phyloP scores from a whole-genome alignment of 768 basidiomycete species.

The Neoboletus subvelutipes region DNA sequence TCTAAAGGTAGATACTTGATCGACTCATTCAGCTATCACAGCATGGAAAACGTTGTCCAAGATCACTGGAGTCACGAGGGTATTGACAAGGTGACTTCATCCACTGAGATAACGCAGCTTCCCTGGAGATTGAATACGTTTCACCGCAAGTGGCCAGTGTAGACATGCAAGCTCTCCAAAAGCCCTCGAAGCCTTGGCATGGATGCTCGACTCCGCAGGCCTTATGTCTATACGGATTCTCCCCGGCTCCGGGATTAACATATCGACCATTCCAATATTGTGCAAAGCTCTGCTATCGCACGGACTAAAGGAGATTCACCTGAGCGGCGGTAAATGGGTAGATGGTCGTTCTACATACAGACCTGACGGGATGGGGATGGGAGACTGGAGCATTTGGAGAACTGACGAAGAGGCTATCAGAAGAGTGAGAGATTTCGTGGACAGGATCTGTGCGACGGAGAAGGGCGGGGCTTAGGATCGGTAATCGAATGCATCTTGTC shows the following conservation, averaged over 20 bases:
- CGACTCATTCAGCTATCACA: conserved; percentile 9
- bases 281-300: conserved; percentile 51
- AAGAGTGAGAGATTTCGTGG: conserved; percentile 49
- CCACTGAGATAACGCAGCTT: background rate
- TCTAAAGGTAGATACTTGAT: background rate
- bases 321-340: conserved; percentile 70
- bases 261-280: conserved; percentile 48
- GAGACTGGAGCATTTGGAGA: conserved; percentile 70
- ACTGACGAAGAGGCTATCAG: conserved; percentile 54
- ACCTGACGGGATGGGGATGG: conserved; percentile 68
- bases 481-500: background rate
- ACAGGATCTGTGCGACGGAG: conserved; percentile 20
- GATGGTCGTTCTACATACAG: conserved; percentile 52
- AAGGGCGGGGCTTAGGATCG: background rate
- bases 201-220: conserved; percentile 35
- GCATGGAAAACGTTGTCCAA: conserved; percentile 44
- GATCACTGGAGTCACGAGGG: conserved; percentile 67
- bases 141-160: conserved; percentile 50
- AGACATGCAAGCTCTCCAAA: conserved; percentile 37
- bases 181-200: conserved; percentile 42
- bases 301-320: conserved; percentile 67
- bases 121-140: background rate
- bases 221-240: conserved; percentile 42
- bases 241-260: conserved; percentile 76
- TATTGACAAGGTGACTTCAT: conserved; percentile 68